A percentile compares a stretch with the other conserved stretches of the same genome.
Conservation (phyloP, 305 asterid species). For the Rubia balearica region DNA sequence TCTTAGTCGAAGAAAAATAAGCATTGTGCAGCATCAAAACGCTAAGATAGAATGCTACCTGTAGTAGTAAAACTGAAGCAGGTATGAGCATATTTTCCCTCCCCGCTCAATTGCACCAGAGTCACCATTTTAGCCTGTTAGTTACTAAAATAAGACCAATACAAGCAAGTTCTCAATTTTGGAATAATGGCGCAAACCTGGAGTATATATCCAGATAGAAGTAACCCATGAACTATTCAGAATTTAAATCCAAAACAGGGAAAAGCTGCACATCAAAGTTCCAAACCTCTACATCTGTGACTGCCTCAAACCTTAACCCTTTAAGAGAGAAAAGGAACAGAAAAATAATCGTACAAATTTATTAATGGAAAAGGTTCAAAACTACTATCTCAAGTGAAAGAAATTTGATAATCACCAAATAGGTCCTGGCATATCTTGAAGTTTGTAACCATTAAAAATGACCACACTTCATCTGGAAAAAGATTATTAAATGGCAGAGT, state of each 20-base stretch:
- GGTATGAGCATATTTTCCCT: constrained; percentile 85
- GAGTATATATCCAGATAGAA: constrained; percentile 77
- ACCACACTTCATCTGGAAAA: too few relatives aligned
- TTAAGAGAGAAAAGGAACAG: constrained; percentile 18
- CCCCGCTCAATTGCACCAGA: constrained; percentile 45
- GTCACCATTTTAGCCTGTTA: constrained; percentile 17
- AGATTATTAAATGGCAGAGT: too few relatives aligned
- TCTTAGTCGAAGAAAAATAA: too few relatives aligned
- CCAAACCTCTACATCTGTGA: constrained; percentile 71
- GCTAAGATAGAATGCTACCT: too few relatives aligned
- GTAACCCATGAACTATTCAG: constrained; percentile 75
- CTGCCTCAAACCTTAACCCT: constrained; percentile 83
- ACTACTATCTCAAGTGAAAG: constrained; percentile 13
- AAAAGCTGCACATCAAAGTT: constrained; percentile 73
- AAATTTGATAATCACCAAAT: constrained; percentile 53
- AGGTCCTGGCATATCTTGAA: constrained; percentile 92
- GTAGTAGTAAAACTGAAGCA: too few relatives aligned
- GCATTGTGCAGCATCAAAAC: too few relatives aligned
- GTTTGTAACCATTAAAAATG: too few relatives aligned
- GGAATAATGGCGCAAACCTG: constrained; percentile 39
- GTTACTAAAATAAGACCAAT: constrained; percentile 6
- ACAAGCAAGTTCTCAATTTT: constrained; percentile 2
- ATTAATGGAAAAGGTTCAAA: constrained; percentile 16
- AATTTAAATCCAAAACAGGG: constrained; percentile 71
- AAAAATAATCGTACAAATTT: constrained; percentile 16